phyloP scores from a whole-genome alignment of 2,329 filamentous ascomycete genomes.

The Diaporthe sp. region DNA sequence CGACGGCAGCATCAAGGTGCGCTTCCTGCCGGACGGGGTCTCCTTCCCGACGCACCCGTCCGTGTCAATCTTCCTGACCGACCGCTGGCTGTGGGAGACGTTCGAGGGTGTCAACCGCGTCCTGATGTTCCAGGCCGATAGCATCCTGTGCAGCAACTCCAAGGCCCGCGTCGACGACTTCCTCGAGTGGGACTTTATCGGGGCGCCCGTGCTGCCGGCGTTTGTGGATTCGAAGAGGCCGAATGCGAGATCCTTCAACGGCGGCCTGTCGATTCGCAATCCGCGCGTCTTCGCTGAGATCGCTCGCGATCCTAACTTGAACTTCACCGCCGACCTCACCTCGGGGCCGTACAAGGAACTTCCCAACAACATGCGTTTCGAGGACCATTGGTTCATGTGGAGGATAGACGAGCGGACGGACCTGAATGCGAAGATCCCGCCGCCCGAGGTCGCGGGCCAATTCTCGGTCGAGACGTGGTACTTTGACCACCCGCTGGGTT shows the following conservation, averaged over 20 bases:
- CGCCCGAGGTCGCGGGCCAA: conserved; percentile 40
- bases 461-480: conserved; percentile 45
- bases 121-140: conserved; percentile 55
- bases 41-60: conserved; percentile 48
- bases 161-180: conserved; percentile 49
- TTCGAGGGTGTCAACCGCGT: conserved; percentile 49
- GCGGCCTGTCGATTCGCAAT: conserved; percentile 49
- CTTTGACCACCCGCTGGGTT: conserved; percentile 44
- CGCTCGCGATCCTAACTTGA: conserved; percentile 20
- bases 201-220: conserved; percentile 45
- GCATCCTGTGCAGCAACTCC: conserved; percentile 51
- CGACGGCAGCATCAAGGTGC: conserved; percentile 51
- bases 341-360: not conserved
- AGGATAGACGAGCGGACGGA: conserved; percentile 40
- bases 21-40: conserved; percentile 49
- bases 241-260: conserved; percentile 46
- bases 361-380: conserved; percentile 34
- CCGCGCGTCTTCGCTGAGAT: conserved; percentile 43
- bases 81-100: conserved; percentile 53
- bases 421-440: conserved; percentile 40
- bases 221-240: conserved; percentile 20
- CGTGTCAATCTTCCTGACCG: conserved; percentile 53
- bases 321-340: conserved; percentile 19
- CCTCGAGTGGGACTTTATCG: conserved; percentile 50
- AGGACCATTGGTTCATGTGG: conserved; percentile 46